phyloP scores from a whole-genome alignment of 2,329 filamentous ascomycete genomes.

The Diaporthe vaccinii region DNA sequence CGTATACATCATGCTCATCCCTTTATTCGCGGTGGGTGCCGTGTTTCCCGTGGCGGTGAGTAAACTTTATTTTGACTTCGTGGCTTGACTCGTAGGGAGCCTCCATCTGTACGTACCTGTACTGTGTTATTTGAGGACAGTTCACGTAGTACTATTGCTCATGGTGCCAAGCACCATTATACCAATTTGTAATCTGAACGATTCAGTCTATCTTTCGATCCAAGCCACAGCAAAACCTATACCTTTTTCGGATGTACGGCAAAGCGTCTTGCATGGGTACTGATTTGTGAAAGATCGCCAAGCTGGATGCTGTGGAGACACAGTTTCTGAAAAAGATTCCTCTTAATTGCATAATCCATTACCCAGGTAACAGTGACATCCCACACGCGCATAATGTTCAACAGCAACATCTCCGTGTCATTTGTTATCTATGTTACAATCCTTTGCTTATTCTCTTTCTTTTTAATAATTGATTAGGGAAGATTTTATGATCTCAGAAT shows the following conservation, averaged over 20 bases:
- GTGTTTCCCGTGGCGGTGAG: not conserved
- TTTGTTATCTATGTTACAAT: too few relatives aligned
- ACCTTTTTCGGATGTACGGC: too few relatives aligned
- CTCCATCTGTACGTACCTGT: not conserved
- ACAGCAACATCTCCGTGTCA: too few relatives aligned
- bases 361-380: not conserved
- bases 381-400: not conserved
- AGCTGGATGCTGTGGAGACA: too few relatives aligned
- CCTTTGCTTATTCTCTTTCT: too few relatives aligned
- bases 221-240: not conserved
- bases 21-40: not conserved
- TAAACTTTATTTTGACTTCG: not conserved
- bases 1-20: not conserved
- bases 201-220: not conserved
- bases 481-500: too few relatives aligned
- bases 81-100: not conserved
- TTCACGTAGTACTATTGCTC: not conserved
- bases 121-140: not conserved
- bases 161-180: not conserved
- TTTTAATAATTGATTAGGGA: too few relatives aligned
- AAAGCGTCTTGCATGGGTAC: too few relatives aligned
- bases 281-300: too few relatives aligned
- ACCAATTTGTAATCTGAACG: not conserved
- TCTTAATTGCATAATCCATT: not conserved
- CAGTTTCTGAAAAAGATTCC: too few relatives aligned